These are phyloP conservation scores for Warburgia ugandensis DNA, from an alignment of 164 flowering plant species.

Conservation along the genomic window DNA sequence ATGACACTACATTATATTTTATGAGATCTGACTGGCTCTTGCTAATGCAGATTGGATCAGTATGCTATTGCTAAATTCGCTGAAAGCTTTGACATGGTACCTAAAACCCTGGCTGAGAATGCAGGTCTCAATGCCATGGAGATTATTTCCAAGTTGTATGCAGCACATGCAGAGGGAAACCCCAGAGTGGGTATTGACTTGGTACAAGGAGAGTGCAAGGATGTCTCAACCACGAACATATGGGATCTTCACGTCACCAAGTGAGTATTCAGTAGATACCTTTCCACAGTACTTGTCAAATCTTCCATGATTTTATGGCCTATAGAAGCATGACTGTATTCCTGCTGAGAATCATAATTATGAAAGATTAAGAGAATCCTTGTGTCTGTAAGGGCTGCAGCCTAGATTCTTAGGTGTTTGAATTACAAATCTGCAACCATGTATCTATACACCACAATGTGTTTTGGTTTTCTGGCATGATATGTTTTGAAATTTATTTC, in stretches of 20 bases:
- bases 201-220: constrained; percentile 72
- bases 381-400: no score
- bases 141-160: constrained; percentile 84
- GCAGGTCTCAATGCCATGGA: constrained; percentile 95
- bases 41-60: constrained; percentile 79
- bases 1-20: neutral
- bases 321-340: no score
- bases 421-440: no score
- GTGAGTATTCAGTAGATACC: no score
- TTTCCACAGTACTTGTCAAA: no score
- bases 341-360: no score
- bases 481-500: no score
- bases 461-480: no score
- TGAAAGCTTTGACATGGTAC: constrained; percentile 94
- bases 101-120: constrained; percentile 88
- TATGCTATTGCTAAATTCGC: constrained; percentile 93
- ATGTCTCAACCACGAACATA: constrained; percentile 46
- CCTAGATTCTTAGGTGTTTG: no score
- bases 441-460: no score
- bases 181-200: constrained; percentile 75
- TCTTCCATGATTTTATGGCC: no score
- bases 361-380: no score
- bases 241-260: constrained; percentile 90
- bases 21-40: neutral
- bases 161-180: constrained; percentile 85